Evolutionary conservation across 495 filamentous ascomycete species (phyloP).

Genomic region (Penicillium robsamsonii): DNA sequence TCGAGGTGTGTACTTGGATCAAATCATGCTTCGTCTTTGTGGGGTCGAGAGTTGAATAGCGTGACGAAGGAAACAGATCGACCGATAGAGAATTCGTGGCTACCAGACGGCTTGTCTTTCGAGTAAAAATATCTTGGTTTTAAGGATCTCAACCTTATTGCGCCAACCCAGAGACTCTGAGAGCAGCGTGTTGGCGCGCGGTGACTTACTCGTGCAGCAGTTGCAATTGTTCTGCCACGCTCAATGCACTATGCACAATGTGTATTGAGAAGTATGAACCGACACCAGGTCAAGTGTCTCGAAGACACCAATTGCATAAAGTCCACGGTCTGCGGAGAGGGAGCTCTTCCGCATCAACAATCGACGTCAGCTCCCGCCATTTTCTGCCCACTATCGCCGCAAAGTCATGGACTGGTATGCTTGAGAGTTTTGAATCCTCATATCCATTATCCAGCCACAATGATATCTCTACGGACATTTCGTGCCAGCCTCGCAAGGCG

Average conservation of each 20-base stretch:
- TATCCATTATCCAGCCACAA: slow-evolving; percentile 12
- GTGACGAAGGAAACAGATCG: neutral
- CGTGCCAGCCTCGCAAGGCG: slow-evolving; percentile 24
- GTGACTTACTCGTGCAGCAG: slow-evolving; percentile 10
- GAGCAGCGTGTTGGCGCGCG: neutral
- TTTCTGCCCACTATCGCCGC: slow-evolving; percentile 8
- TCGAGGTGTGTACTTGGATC: slow-evolving; percentile 7
- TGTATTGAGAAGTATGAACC: neutral
- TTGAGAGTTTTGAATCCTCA: slow-evolving; percentile 14
- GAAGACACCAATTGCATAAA: slow-evolving; percentile 10
- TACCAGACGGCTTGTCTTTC: neutral
- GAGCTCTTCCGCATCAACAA: slow-evolving; percentile 32
- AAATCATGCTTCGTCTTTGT: slow-evolving; percentile 24
- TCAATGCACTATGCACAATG: neutral
- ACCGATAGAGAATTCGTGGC: neutral
- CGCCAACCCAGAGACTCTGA: slow-evolving; percentile 5
- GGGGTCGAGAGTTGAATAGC: neutral
- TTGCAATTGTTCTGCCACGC: neutral
- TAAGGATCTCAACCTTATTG: neutral
- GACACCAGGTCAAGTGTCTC: neutral
- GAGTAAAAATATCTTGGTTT: neutral
- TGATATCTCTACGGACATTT: slow-evolving; percentile 31
- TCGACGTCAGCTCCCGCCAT: slow-evolving; percentile 32
- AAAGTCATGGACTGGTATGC: slow-evolving; percentile 3
- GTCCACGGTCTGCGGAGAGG: slow-evolving; percentile 21